Percentiles rank a stretch among this genome's conserved stretches.
Conservation (phyloP, 345 rosid genomes). For the Acer yangbiense region DNA sequence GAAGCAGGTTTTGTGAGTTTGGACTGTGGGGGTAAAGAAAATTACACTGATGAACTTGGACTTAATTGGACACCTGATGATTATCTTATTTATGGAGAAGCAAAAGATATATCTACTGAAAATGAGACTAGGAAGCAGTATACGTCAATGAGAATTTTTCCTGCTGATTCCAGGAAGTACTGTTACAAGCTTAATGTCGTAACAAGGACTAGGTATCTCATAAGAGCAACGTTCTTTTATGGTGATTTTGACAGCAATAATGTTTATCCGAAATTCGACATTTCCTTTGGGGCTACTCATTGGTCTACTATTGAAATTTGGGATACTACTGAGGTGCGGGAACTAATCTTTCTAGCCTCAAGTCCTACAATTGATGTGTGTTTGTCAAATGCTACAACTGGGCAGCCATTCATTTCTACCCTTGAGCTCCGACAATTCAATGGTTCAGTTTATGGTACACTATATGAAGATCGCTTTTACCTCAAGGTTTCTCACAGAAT, state of each 20-base stretch:
- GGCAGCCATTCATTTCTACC: conserved; percentile 96
- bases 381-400: conserved; percentile 94
- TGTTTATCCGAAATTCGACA: conserved; percentile 90
- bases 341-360: conserved; percentile 86
- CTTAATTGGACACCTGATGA: conserved; percentile 80
- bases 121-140: conserved; percentile 81
- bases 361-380: conserved; percentile 73
- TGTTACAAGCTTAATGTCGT: conserved; percentile 76
- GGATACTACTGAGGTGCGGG: conserved; percentile 64
- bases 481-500: conserved; percentile 85
- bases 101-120: conserved; percentile 51
- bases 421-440: conserved; percentile 96
- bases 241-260: conserved; percentile 87
- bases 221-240: conserved; percentile 95
- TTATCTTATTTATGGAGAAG: conserved; percentile 62
- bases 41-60: conserved; percentile 78
- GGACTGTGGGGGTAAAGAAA: conserved; percentile 81
- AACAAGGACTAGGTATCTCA: conserved; percentile 76
- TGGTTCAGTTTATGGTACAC: conserved; percentile 78
- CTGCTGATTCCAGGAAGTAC: conserved; percentile 87
- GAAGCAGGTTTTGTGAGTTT: conserved; percentile 89
- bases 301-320: conserved; percentile 93
- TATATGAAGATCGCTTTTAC: conserved; percentile 63
- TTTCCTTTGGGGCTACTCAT: conserved; percentile 86
- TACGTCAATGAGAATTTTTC: conserved; percentile 80